Conservation (phyloP, 345 rosid genomes). For the Gossypium arboreum region DNA sequence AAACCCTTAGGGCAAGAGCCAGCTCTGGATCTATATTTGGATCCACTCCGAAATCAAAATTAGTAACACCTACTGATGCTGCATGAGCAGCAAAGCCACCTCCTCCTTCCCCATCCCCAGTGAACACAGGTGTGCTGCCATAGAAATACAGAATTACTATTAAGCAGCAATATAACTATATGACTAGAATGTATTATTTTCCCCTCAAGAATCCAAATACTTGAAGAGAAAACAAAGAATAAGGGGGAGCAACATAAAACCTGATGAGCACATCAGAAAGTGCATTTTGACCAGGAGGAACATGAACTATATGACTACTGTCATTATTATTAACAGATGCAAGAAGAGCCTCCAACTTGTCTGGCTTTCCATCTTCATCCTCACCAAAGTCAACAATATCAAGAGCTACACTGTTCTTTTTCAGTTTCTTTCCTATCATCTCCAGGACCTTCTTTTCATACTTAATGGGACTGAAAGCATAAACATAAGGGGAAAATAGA, state of each 20-base stretch:
- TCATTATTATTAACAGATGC: slow-evolving; percentile 70
- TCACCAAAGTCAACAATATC: slow-evolving; percentile 78
- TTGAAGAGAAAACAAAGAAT: background rate
- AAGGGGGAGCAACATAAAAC: slow-evolving; percentile 20
- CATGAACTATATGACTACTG: slow-evolving; percentile 65
- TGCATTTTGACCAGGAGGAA: slow-evolving; percentile 81
- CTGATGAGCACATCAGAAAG: slow-evolving; percentile 87
- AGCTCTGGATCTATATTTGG: slow-evolving; percentile 82
- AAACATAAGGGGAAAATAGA: slow-evolving; percentile 15
- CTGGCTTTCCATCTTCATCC: slow-evolving; percentile 60
- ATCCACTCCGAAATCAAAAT: slow-evolving; percentile 65
- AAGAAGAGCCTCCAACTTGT: slow-evolving; percentile 63
- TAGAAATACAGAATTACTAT: background rate
- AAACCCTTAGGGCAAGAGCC: slow-evolving; percentile 77
- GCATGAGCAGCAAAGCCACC: slow-evolving; percentile 65
- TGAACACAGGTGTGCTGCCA: slow-evolving; percentile 67
- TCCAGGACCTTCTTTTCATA: slow-evolving; percentile 79
- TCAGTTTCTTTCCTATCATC: slow-evolving; percentile 79
- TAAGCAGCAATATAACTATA: background rate
- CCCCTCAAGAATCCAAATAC: background rate
- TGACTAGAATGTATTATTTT: too few species aligned
- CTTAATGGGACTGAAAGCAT: slow-evolving; percentile 59
- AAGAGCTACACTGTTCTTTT: slow-evolving; percentile 79
- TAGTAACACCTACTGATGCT: slow-evolving; percentile 47
- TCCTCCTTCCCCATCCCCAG: slow-evolving; percentile 68